Percentiles rank a stretch among this genome's conserved stretches.
Evolutionary conservation across 805 yeast species (phyloP).

Genomic region (Cyberlindnera maritima): DNA sequence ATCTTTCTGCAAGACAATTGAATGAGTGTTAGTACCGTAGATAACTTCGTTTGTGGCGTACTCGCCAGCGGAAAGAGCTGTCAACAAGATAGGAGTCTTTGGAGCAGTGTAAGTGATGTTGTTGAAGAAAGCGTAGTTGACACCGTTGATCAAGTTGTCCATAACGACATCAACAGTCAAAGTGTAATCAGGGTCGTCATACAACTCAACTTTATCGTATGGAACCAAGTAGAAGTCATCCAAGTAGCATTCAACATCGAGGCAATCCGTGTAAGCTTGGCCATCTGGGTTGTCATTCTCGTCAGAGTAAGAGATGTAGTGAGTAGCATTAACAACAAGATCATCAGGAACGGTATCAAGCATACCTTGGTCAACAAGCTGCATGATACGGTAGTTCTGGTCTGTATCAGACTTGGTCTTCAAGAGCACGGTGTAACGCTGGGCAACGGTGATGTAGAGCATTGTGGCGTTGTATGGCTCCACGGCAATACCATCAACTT

Average conservation of each 20-base stretch:
- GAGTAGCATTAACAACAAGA: constrained; percentile 69
- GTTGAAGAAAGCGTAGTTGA: constrained; percentile 75
- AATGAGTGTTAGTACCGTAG: constrained; percentile 52
- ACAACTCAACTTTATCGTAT: constrained; percentile 47
- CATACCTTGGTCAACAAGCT: constrained; percentile 77
- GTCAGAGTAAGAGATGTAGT: constrained; percentile 58
- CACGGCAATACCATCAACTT: constrained; percentile 87
- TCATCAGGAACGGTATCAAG: constrained; percentile 70
- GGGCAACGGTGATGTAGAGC: constrained; percentile 85
- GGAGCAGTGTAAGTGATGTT: constrained; percentile 63
- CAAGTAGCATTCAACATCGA: constrained; percentile 46
- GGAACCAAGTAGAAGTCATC: constrained; percentile 85
- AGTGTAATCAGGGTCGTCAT: constrained; percentile 65
- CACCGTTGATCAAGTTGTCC: constrained; percentile 72
- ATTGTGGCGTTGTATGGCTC: constrained; percentile 68
- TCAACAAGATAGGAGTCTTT: constrained; percentile 65
- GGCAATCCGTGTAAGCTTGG: constrained; percentile 40
- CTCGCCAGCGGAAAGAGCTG: constrained; percentile 61
- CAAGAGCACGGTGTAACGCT: constrained; percentile 80
- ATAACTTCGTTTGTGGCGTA: constrained; percentile 54
- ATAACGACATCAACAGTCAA: constrained; percentile 69
- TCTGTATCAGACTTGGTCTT: constrained; percentile 64
- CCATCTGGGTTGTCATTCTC: constrained; percentile 40
- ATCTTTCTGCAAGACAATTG: constrained; percentile 23
- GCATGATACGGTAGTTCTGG: constrained; percentile 78